Base-by-base conservation (phyloP, 371 early-diverging fungal genomes). In the Mycotypha africana region DNA sequence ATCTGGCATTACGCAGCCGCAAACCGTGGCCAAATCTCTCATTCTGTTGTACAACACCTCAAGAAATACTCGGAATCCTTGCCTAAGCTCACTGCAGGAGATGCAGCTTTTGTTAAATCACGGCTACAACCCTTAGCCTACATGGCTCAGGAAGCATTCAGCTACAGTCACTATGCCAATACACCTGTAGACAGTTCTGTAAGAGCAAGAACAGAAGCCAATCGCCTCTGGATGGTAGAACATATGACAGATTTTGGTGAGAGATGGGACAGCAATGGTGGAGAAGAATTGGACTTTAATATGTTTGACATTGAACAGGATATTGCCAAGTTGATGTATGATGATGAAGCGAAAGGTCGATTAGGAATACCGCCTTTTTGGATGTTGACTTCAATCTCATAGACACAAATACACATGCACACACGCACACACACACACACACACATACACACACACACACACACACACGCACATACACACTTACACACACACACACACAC, bases 1-100 rank as follows among this genome's bases (percentile, higher is more conserved):
- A 60, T 62, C 22, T 67, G 67, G 67, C 54, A 57, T 14, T 67
- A 67, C 32, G 48, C 46, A 17, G 56, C 67, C 0, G 54, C 56
- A 23, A 57, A 59, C 9, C 34, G 52, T 3, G 60, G 44, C 2
- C 54, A 56, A 8, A 56, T 67, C 1, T 56, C 60, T 0, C 59
- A 60, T 28, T 45, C 63, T 0, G 67, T 62, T 3, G 60, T 60
- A 0, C 31, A 49, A 19, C 63, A 62, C 49, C 37, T 53, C 11
- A 51, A 56, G 11, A 36, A 38, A 10, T 47, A 54, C n/a, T 47
- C 51, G 0, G 42, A 38, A 4, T 25, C 37, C 11, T 39, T 49
- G 8, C 44, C 58, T 9, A 15, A 34, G 3, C 34, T 62, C 11
- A 39, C 41, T 3, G 43, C 50, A 6, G 44, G 37, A 1, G 58